phyloP scores from a whole-genome alignment of 2,329 filamentous ascomycete species.

The Sarocladium kiliense region DNA sequence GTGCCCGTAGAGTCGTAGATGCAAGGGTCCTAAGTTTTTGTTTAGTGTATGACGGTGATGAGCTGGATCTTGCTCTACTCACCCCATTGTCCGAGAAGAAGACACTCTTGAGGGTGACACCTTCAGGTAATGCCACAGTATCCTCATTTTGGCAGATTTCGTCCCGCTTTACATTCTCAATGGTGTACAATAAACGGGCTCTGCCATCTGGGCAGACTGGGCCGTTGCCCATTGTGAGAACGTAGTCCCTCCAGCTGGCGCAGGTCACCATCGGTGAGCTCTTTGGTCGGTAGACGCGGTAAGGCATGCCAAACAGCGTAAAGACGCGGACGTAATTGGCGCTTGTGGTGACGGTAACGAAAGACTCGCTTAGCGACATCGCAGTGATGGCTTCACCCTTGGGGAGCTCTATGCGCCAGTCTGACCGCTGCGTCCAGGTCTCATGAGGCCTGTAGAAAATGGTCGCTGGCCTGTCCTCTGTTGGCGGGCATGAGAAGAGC shows the following conservation, averaged over 20 bases:
- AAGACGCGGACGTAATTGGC: slow-evolving; percentile 88
- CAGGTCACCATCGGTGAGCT: slow-evolving; percentile 86
- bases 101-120: slow-evolving; percentile 68
- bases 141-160: slow-evolving; percentile 95
- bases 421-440: slow-evolving; percentile 84
- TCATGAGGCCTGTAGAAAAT: slow-evolving; percentile 98
- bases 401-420: slow-evolving; percentile 88
- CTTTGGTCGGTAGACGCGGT: slow-evolving; percentile 87
- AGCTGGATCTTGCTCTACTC: slow-evolving; percentile 27
- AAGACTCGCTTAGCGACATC: slow-evolving; percentile 87
- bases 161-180: slow-evolving; percentile 90
- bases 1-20: slow-evolving; percentile 94
- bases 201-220: slow-evolving; percentile 73
- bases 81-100: slow-evolving; percentile 93
- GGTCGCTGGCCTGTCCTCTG: slow-evolving; percentile 60
- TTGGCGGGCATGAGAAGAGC: slow-evolving; percentile 76
- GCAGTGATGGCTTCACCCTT: slow-evolving; percentile 80
- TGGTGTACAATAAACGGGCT: slow-evolving; percentile 78
- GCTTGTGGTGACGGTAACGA: slow-evolving; percentile 82
- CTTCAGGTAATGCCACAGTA: slow-evolving; percentile 75
- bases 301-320: slow-evolving; percentile 86
- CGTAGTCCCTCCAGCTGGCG: slow-evolving; percentile 90
- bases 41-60: slow-evolving; percentile 10
- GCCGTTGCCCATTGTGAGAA: slow-evolving; percentile 94
- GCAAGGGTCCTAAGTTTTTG: slow-evolving; percentile 67